Evolutionary conservation across 2,329 filamentous ascomycete species (phyloP).

Genomic region (Calonectria pseudoreteaudii): DNA sequence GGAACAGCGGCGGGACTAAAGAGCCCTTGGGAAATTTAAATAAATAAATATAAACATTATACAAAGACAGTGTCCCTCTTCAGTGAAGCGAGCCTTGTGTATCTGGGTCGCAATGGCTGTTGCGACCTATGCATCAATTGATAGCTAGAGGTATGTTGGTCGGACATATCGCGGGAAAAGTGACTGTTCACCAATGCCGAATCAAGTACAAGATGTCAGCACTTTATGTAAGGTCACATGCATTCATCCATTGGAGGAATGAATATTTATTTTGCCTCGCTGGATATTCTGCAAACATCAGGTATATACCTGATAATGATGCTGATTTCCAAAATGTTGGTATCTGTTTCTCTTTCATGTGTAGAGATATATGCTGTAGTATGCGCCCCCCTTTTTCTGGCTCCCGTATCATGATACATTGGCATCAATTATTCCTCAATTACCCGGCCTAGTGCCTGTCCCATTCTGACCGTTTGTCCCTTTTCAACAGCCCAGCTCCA

Average conservation of each 20-base stretch:
- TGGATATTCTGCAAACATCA: neutral
- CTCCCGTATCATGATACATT: constrained; percentile 20
- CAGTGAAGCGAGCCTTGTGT: neutral
- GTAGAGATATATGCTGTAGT: constrained; percentile 9
- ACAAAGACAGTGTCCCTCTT: neutral
- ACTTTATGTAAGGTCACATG: neutral
- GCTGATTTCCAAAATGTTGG: neutral
- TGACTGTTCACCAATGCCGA: neutral
- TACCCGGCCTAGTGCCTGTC: constrained; percentile 84
- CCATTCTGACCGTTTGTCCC: constrained; percentile 90
- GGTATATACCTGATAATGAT: neutral
- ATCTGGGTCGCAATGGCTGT: neutral
- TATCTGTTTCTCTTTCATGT: neutral
- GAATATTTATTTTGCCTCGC: neutral
- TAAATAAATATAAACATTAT: constrained; percentile 11
- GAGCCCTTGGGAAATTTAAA: constrained; percentile 15
- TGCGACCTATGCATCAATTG: neutral
- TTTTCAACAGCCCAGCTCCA: constrained; percentile 91
- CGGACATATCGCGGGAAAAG: neutral
- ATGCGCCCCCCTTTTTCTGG: constrained; percentile 17
- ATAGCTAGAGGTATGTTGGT: neutral
- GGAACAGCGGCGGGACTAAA: constrained; percentile 13
- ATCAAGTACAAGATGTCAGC: neutral
- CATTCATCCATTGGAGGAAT: neutral
- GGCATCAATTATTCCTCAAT: constrained; percentile 57